Evolutionary conservation across 1,284 basidiomycete genomes (phyloP).

Genomic region (Heterobasidion occidentale): DNA sequence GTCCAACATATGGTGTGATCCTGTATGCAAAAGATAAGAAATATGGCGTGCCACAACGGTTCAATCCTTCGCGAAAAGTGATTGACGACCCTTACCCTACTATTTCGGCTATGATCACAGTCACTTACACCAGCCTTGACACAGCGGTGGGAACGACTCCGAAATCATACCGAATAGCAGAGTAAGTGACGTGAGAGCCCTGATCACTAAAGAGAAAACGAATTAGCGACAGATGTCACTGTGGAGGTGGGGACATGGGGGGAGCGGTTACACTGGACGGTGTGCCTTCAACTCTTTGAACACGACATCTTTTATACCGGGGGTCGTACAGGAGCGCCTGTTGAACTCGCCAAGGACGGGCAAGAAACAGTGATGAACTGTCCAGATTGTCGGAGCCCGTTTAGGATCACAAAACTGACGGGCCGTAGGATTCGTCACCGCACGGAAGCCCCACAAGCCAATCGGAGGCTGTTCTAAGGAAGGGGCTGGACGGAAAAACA

Average conservation of each 20-base stretch:
- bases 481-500: neutral
- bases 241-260: neutral
- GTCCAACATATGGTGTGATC: no score
- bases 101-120: conserved; percentile 15
- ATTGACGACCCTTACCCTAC: conserved; percentile 8
- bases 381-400: neutral
- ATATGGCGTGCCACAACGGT: neutral
- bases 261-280: neutral
- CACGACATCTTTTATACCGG: neutral
- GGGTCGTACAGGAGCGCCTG: neutral
- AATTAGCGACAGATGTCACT: neutral
- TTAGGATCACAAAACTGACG: neutral
- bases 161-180: conserved; percentile 9
- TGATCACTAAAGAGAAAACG: neutral
- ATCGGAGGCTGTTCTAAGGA: no score
- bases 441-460: no score
- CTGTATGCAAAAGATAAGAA: neutral
- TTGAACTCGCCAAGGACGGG: neutral
- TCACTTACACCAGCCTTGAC: conserved; percentile 1
- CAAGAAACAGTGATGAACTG: neutral
- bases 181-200: conserved; percentile 5
- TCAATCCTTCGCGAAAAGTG: neutral
- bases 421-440: no score
- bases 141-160: conserved; percentile 4
- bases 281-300: neutral